Evolutionary conservation across 2,329 filamentous ascomycete genomes (phyloP), one percentile per base, ranked within the genome.

Genomic region (Aspergillus sp.): DNA sequence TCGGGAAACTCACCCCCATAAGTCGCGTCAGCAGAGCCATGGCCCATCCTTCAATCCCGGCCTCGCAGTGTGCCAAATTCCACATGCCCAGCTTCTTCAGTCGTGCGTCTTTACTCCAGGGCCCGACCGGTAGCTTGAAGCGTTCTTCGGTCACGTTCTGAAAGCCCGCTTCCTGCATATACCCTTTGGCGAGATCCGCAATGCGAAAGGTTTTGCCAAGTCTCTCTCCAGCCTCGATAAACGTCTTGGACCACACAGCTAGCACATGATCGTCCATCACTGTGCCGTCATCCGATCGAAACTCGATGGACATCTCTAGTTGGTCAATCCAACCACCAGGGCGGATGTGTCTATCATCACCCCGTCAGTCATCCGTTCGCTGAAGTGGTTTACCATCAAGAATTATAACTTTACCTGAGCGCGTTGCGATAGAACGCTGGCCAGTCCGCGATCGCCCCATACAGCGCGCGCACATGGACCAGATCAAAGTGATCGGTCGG

Each of bases 401-500:
- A 7, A 37, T 13, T n/a, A 37, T n/a, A 17, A 17, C 6, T 15
- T 32, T 50, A 60, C 56, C 43, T 54, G 9, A 55, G 47, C 7
- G 51, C 53, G 25, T 53, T 53, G 17, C 42, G 43, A 48, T 60
- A 60, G 39, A 61, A 59, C 12, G 37, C 46, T 10, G 53, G 52
- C 58, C 57, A 60, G 43, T 60, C 49, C 20, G 52, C 48, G 19
- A 56, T 49, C 15, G 46, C 59, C 30, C 59, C 58, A 33, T 60
- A 59, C n/a, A 62, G 27, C 4, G 50, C 45, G 27, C 60, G 57
- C 19, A 57, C 55, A 61, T 83, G 80, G 43, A 83, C 72, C 43
- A 77, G 74, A 60, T 82, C 79, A 52, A 80, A 71, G 51, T 69
- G 57, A n/a, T 51, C 49, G 43, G 67, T 56, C 0, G 72, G 67